Evolutionary conservation across 495 filamentous ascomycete genomes (phyloP).

Genomic region (Penicillium ucsense): DNA sequence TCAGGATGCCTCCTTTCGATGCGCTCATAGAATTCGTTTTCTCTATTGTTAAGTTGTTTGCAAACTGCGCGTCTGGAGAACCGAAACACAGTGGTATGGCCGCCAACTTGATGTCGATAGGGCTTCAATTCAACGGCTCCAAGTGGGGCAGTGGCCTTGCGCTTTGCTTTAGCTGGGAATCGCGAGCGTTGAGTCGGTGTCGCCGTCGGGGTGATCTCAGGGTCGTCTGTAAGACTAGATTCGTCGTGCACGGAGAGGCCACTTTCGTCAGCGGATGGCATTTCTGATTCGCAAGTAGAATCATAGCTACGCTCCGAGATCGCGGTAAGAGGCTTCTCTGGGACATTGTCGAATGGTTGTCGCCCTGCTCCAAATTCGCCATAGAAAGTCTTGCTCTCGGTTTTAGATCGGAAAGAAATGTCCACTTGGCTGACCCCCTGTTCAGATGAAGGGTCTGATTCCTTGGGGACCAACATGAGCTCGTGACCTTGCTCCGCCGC

Average conservation of each 20-base stretch:
- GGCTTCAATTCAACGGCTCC: slow-evolving; percentile 94
- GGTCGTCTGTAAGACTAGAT: slow-evolving; percentile 46
- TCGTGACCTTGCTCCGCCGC: slow-evolving; percentile 23
- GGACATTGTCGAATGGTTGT: slow-evolving; percentile 21
- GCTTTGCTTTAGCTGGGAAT: slow-evolving; percentile 20
- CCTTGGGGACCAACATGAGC: slow-evolving; percentile 23
- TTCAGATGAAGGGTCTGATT: slow-evolving; percentile 21
- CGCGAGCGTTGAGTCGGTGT: slow-evolving; percentile 37
- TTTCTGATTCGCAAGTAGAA: slow-evolving; percentile 52
- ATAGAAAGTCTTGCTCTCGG: slow-evolving; percentile 50
- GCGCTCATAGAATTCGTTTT: slow-evolving; percentile 97
- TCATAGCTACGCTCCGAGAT: slow-evolving; percentile 33
- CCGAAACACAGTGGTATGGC: slow-evolving; percentile 90
- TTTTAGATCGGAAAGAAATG: slow-evolving; percentile 52
- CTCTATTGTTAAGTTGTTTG: slow-evolving; percentile 92
- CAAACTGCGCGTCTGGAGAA: slow-evolving; percentile 93
- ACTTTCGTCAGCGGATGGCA: slow-evolving; percentile 46
- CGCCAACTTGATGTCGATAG: slow-evolving; percentile 94
- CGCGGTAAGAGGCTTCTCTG: slow-evolving; percentile 25
- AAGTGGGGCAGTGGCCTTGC: slow-evolving; percentile 46
- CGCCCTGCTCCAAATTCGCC: slow-evolving; percentile 43
- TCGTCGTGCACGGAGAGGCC: slow-evolving; percentile 39
- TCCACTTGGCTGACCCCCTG: slow-evolving; percentile 42
- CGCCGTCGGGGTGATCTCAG: slow-evolving; percentile 51
- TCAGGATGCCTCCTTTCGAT: slow-evolving; percentile 85